Percentiles rank a stretch among this genome's conserved stretches.
Conservation (phyloP, 1,284 basidiomycete species). For the Flammula alnicola region DNA sequence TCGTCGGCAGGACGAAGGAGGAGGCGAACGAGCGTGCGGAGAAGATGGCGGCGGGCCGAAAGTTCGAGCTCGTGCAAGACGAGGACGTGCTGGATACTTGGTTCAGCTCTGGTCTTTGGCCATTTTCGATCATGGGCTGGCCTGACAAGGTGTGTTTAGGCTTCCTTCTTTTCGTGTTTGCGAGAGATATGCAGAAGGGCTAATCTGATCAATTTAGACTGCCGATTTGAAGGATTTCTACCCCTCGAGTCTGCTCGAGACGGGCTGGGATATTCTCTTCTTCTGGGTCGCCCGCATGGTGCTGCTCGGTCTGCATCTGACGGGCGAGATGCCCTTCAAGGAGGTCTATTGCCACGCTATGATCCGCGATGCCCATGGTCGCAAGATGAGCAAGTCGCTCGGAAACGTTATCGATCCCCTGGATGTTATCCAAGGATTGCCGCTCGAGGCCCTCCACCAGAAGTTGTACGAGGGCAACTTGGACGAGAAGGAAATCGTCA, state of each 20-base stretch:
- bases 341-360: constrained; percentile 99
- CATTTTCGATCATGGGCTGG: constrained; percentile 98
- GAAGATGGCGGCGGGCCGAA: constrained; percentile 70
- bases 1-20: constrained; percentile 83
- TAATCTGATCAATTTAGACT: too few species aligned
- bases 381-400: constrained; percentile 99
- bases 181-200: too few species aligned
- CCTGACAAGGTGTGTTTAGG: constrained; percentile 75
- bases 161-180: too few species aligned
- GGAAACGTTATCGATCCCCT: constrained; percentile 99
- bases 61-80: constrained; percentile 89
- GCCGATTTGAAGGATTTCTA: constrained; percentile 83
- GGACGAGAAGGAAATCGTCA: constrained; percentile 91
- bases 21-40: constrained; percentile 84
- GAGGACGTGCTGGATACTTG: constrained; percentile 99
- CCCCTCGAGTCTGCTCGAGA: constrained; percentile 90
- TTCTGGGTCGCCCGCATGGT: constrained; percentile 99
- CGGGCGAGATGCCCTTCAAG: constrained; percentile 91
- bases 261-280: constrained; percentile 99
- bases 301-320: constrained; percentile 90
- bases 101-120: constrained; percentile 99
- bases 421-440: constrained; percentile 91
- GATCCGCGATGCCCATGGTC: constrained; percentile 97
- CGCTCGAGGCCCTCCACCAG: constrained; percentile 84
- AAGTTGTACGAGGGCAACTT: constrained; percentile 93